Base-by-base conservation (phyloP, 2,329 filamentous ascomycete genomes). In the Tolypocladium album region DNA sequence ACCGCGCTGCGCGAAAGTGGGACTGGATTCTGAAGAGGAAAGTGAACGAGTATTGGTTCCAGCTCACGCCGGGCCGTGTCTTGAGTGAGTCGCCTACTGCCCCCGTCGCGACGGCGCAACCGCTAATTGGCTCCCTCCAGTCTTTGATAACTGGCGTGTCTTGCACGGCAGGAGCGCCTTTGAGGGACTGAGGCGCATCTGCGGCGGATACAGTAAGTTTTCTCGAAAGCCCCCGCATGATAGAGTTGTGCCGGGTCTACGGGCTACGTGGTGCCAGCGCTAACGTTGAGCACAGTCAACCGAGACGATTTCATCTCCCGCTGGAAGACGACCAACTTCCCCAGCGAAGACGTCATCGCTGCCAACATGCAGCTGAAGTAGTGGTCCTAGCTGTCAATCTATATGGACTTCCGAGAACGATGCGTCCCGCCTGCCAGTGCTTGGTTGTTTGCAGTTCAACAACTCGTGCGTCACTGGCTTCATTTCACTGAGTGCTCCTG, bases 111-210 rank as follows among this genome's bases (percentile, higher is more conserved):
- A 15, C 17, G 27, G n/a, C 36, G 34, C 22, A 22, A 45, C 8
- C 38, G 36, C 59, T 59, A 39, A 60, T 55, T 56, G 24, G 40
- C 22, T 2, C 27, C 20, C 7, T 43, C 13, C 66, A 89, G 89
- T 97, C 55, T 97, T 99, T 72, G 90, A 99, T 71, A 97, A 99
- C 69, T 97, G 93, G 92, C 83, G 94, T 61, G 88, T 97, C 40
- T 76, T 97, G 66, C 94, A 99, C 73, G 94, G 93, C 1, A 81
- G 94, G 66, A 86, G 86, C 58, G 84, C 84, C 0, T 99, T 97
- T 69, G 88, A 86, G 7, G 94, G 94, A 1, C 85, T 88, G 69
- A 81, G 94, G 65, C 86, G 92, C 65, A 89, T 99, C 69, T 97
- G 92, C 72, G 94, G 94, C 61, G 93, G 84, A 12, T 97, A 97